Conservation (phyloP, 805 yeast species). For the Kodamaea leandrae region DNA sequence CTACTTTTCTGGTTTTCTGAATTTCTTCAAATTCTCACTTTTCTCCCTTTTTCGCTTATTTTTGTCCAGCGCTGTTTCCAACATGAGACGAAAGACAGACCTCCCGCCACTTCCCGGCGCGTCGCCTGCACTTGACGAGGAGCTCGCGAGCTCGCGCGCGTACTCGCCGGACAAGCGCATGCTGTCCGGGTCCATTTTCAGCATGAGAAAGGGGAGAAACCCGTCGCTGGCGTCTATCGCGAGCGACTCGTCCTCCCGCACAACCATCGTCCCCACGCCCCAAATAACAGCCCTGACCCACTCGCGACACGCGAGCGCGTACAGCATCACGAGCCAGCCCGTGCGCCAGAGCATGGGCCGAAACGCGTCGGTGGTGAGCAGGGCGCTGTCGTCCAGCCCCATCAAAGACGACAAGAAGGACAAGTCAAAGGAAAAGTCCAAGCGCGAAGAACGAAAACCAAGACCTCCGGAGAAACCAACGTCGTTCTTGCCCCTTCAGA, state of each 20-base stretch:
- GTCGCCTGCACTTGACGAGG: constrained; percentile 6
- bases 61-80: neutral
- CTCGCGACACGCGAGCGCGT: constrained; percentile 40
- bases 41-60: neutral
- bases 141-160: constrained; percentile 28
- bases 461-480: no score
- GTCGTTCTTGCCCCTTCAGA: constrained; percentile 52
- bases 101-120: constrained; percentile 4
- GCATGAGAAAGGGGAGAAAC: constrained; percentile 29
- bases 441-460: neutral
- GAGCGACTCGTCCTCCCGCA: constrained; percentile 12
- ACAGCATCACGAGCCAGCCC: constrained; percentile 25
- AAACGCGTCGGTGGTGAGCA: neutral
- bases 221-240: constrained; percentile 12
- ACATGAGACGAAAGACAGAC: constrained; percentile 11
- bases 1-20: neutral
- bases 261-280: constrained; percentile 28
- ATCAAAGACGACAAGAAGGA: no score
- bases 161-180: constrained; percentile 26
- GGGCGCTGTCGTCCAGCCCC: no score
- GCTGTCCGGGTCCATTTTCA: constrained; percentile 37
- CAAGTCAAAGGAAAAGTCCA: constrained; percentile 10
- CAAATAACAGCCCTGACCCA: constrained; percentile 34
- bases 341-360: neutral
- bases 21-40: neutral